Evolutionary conservation across 2,329 filamentous ascomycete species (phyloP), one percentile per base, ranked within the genome.

Genomic region (Amauroascus niger): DNA sequence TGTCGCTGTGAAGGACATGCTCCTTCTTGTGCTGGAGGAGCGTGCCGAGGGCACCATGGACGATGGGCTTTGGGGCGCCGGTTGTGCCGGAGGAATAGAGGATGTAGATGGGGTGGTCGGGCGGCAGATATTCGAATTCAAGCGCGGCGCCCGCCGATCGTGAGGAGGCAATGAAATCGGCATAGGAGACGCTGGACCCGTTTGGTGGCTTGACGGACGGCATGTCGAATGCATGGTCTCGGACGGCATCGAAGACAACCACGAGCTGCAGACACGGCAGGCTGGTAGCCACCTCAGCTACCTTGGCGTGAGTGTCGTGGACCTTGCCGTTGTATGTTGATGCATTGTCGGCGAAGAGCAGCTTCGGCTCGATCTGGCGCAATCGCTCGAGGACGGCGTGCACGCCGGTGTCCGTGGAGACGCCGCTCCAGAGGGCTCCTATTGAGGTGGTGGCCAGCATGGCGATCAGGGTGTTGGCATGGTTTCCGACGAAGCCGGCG

Each of bases 11-110:
- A 2, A 97, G 76, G 45, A 85, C 79, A 65, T 95, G 90, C 67
- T 97, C 93, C 67, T 98, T 98, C 71, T 97, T 97, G 74, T 97
- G 93, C 68, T 97, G 91, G 49, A 97, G 79, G 6, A 98, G 74
- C 0, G 91, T 96, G 6, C 93, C 93, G 11, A 93, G 79, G 0
- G 88, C 84, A 0, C 88, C 91, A 68, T 98, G 93, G 1, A 96
- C 85, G 60, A 98, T 97, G 60, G 90, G 91, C 69, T 97, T 97
- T 6, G 93, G 91, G 16, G 80, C 71, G 1, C 82, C 82, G 0
- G 93, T 97, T 0, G 93, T 98, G 20, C 93, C 93, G 44, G 86
- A 91, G 1, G 87, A 94, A 70, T 95, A 98, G 32, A 97, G 78
- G 44, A 98, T 89, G 65, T 96, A 97, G 2, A 96, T 81, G 0